Evolutionary conservation across 2,329 filamentous ascomycete species (phyloP), one percentile per base, ranked within the genome.

Genomic region (Trichoderma harzianum): DNA sequence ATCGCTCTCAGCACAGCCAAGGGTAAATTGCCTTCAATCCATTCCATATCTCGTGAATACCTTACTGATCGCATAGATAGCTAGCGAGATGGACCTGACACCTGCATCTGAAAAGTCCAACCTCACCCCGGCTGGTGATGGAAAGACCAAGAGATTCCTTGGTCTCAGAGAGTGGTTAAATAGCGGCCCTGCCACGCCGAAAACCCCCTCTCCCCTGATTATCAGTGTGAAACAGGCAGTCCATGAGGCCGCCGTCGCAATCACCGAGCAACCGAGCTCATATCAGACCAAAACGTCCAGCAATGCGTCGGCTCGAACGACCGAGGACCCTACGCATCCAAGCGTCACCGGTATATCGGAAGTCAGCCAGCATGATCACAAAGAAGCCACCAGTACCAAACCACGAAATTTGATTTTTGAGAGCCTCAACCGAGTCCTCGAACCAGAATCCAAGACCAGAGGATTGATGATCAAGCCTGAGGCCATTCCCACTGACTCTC

Each of bases 281-380:
- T n/a, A 11, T 34, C 53, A n/a, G 36, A 60, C 65, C 1, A 69
- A 69, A 60, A n/a, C 7, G 21, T 69, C 26, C 24, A 69, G 53
- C n/a, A 16, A 60, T 8, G 36, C 26, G 1, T 69, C 65, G 5
- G 36, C 43, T 34, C 26, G 14, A 1, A 51, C 14, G n/a, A 47
- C 36, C 11, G 65, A 60, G 18, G 24, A 60, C 32, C 65, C 65
- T 7, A 47, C 55, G 10, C 36, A 47, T 18, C 55, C 55, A 26
- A 69, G 65, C 21, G 55, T 26, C 7, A 69, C 65, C n/a, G 55
- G 65, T 1, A 26, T 69, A 51, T 69, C 66, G 28, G 66, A 60
- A 26, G 51, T 57, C 10, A 69, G 34, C 12, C 55, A 51, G 8
- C 57, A 57, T 7, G 51, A 58, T 14, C 34, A 65, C 16, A 12